These are phyloP conservation scores for Lecanicillium sp. DNA, from an alignment of 2,329 filamentous ascomycete species.

Conservation along the genomic window DNA sequence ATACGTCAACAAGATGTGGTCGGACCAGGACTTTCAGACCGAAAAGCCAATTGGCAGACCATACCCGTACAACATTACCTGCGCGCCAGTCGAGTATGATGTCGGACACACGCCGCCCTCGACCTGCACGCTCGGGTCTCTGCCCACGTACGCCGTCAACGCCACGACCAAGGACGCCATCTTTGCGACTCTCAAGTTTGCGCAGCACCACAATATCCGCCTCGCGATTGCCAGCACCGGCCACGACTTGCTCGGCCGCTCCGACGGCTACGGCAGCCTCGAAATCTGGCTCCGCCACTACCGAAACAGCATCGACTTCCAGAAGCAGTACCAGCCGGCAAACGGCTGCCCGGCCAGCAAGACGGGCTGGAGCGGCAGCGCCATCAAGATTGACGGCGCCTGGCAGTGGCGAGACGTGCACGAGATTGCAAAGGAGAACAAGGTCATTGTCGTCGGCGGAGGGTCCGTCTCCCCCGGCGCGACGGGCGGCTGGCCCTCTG, in stretches of 20 bases:
- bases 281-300: conserved; percentile 24
- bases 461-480: conserved; percentile 17
- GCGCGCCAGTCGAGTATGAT: conserved; percentile 17
- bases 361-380: conserved; percentile 23
- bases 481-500: conserved; percentile 29
- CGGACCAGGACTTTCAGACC: conserved; percentile 18
- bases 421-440: conserved; percentile 18
- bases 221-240: conserved; percentile 35
- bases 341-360: conserved; percentile 12
- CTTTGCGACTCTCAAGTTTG: conserved; percentile 34
- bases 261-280: conserved; percentile 23
- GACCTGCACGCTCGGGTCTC: conserved; percentile 14
- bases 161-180: conserved; percentile 13
- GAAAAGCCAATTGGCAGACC: conserved; percentile 16
- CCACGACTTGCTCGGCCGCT: conserved; percentile 30
- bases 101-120: conserved; percentile 8
- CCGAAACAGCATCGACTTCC: conserved; percentile 21
- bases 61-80: conserved; percentile 21
- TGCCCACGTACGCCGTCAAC: conserved; percentile 18
- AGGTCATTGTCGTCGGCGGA: conserved; percentile 28
- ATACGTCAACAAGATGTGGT: conserved; percentile 15
- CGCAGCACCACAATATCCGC: conserved; percentile 27
- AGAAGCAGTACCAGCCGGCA: conserved; percentile 15
- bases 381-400: conserved; percentile 25
- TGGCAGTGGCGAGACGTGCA: conserved; percentile 27